Percentiles rank a stretch among this genome's conserved stretches.
These are phyloP conservation scores for Physcia stellaris DNA, from an alignment of 495 filamentous ascomycete species.

Conservation along the genomic window DNA sequence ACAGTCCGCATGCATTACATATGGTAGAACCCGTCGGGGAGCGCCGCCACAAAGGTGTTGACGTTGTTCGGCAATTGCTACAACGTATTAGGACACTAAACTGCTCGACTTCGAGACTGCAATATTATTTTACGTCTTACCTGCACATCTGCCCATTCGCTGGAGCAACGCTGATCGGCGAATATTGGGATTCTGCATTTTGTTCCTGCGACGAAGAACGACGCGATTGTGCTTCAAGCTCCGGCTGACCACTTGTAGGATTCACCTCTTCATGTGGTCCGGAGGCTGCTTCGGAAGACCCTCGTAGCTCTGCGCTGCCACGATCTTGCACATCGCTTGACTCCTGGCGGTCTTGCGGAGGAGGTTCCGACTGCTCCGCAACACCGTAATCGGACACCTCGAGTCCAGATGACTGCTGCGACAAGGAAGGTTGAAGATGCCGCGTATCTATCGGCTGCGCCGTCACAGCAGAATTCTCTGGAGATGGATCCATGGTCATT, in stretches of 20 bases:
- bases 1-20: slow-evolving; percentile 95
- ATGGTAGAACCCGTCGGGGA: slow-evolving; percentile 88
- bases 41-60: slow-evolving; percentile 87
- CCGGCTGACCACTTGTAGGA: too few relatives aligned
- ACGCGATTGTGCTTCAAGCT: too few relatives aligned
- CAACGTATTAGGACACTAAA: not conserved
- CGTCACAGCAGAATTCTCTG: too few relatives aligned
- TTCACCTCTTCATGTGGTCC: not conserved
- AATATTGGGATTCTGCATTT: slow-evolving; percentile 13
- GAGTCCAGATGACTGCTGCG: slow-evolving; percentile 7
- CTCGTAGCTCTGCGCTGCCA: too few relatives aligned
- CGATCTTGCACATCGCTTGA: not conserved
- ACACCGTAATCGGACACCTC: slow-evolving; percentile 11
- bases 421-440: slow-evolving; percentile 1
- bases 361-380: slow-evolving; percentile 13
- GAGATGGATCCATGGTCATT: too few relatives aligned
- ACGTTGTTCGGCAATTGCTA: slow-evolving; percentile 91
- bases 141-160: slow-evolving; percentile 40
- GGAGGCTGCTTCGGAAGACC: not conserved
- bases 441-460: too few relatives aligned
- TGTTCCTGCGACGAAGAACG: slow-evolving; percentile 8
- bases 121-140: slow-evolving; percentile 28
- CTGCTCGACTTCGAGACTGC: not conserved
- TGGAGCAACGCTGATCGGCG: slow-evolving; percentile 12
- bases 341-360: slow-evolving; percentile 8